Percentiles rank a stretch among this genome's conserved stretches.
Evolutionary conservation across 2,329 filamentous ascomycete genomes (phyloP).

Genomic region (Penicillium sp.): DNA sequence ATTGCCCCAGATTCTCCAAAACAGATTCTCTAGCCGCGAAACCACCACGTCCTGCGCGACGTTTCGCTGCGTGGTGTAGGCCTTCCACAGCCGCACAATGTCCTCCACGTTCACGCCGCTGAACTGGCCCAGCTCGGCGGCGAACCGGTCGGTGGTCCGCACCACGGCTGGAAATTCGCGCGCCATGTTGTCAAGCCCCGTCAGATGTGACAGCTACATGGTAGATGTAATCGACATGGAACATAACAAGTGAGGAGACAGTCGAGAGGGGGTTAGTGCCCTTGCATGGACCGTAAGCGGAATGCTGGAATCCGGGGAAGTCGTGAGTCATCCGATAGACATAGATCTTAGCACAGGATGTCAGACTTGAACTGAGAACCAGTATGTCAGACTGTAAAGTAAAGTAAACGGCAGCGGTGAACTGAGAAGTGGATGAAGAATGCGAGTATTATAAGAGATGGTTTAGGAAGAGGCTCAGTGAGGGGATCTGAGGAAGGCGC

Average conservation of each 20-base stretch:
- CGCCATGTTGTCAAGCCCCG: conserved; percentile 28
- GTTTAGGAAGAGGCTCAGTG: no score
- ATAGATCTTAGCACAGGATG: no score
- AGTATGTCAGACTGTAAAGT: no score
- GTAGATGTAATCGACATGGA: conserved; percentile 1
- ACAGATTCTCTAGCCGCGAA: conserved; percentile 48
- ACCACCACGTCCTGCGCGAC: conserved; percentile 39
- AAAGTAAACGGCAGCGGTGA: no score
- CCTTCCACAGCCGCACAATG: conserved; percentile 48
- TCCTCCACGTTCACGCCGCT: conserved; percentile 37
- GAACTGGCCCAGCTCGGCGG: conserved; percentile 33
- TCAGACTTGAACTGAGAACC: no score
- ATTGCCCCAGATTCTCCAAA: conserved; percentile 51
- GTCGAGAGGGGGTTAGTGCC: no score
- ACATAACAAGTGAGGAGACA: no score
- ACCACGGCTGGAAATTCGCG: conserved; percentile 40
- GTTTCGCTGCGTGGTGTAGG: conserved; percentile 44
- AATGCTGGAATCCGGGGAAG: no score
- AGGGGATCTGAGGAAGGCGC: neutral
- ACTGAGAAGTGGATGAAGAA: neutral
- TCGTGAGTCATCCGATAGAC: no score
- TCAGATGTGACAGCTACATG: conserved; percentile 16
- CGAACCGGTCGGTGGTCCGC: conserved; percentile 34
- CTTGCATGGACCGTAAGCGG: no score
- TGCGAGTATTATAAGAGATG: no score